Evolutionary conservation across 23 red algal genomes (phyloP).

Genomic region (Gracilaria caudata): DNA sequence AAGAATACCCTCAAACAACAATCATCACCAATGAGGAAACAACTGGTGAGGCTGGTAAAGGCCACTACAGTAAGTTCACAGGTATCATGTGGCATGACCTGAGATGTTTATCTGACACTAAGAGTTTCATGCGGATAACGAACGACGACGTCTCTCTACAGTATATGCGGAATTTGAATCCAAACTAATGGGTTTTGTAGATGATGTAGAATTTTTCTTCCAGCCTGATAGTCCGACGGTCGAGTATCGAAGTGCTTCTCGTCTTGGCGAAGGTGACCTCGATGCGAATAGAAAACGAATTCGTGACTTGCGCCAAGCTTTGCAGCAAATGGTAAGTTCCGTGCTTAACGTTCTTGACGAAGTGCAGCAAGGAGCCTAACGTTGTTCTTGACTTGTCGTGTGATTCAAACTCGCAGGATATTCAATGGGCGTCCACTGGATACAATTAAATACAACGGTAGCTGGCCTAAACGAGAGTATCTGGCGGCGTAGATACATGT

Average conservation of each 20-base stretch:
- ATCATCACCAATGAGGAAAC: conserved; percentile 55
- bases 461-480: too few relatives aligned
- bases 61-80: conserved; percentile 66
- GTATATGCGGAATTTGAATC: conserved; percentile 63
- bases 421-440: conserved; percentile 61
- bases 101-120: background rate
- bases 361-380: background rate
- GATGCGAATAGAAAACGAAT: conserved; percentile 79
- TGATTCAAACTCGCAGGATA: conserved; percentile 36
- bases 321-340: conserved; percentile 58
- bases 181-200: conserved; percentile 71
- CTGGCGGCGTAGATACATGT: background rate
- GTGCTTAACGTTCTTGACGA: background rate
- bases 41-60: conserved; percentile 50
- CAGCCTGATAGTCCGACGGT: conserved; percentile 62
- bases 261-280: conserved; percentile 66
- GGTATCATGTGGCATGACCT: background rate
- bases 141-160: background rate
- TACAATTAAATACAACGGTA: conserved; percentile 48
- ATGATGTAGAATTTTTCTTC: conserved; percentile 84
- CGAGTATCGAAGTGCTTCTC: conserved; percentile 74
- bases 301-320: conserved; percentile 63
- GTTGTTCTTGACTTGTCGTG: background rate
- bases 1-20: conserved; percentile 52
- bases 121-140: background rate